Percentiles rank a stretch among this genome's conserved stretches.
Evolutionary conservation across 2,329 filamentous ascomycete species (phyloP).

Genomic region (Paradendryphiella salina): DNA sequence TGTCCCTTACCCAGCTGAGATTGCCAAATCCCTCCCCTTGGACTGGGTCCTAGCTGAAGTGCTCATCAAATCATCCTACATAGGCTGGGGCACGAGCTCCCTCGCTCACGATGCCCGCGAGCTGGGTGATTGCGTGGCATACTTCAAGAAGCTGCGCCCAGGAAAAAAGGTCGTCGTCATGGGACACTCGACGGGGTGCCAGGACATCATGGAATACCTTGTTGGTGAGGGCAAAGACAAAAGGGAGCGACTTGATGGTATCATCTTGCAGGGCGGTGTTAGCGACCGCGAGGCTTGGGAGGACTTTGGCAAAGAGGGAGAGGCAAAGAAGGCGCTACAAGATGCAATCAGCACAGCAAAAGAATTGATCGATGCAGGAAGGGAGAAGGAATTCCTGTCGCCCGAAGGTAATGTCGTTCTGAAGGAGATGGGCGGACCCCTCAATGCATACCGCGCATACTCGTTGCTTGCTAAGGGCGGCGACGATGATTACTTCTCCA

Average conservation of each 20-base stretch:
- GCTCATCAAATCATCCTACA: slow-evolving; percentile 57
- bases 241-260: slow-evolving; percentile 66
- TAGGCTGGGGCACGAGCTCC: slow-evolving; percentile 58
- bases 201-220: slow-evolving; percentile 69
- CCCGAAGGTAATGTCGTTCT: slow-evolving; percentile 34
- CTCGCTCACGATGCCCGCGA: slow-evolving; percentile 60
- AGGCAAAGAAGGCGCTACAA: slow-evolving; percentile 9
- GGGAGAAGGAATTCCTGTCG: slow-evolving; percentile 60
- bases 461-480: slow-evolving; percentile 63
- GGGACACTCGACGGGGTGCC: slow-evolving; percentile 70
- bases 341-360: slow-evolving; percentile 53
- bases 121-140: slow-evolving; percentile 56
- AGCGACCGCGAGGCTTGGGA: slow-evolving; percentile 69
- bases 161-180: slow-evolving; percentile 64
- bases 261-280: slow-evolving; percentile 78
- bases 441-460: slow-evolving; percentile 62
- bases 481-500: slow-evolving; percentile 88
- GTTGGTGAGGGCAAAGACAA: slow-evolving; percentile 34
- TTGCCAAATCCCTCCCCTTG: slow-evolving; percentile 54
- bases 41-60: slow-evolving; percentile 59
- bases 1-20: slow-evolving; percentile 59
- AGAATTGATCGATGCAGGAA: slow-evolving; percentile 60
- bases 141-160: slow-evolving; percentile 51
- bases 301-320: slow-evolving; percentile 43
- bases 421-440: slow-evolving; percentile 46